Base-by-base conservation (phyloP, 768 basidiomycete genomes). In the Suillus ampliporus region DNA sequence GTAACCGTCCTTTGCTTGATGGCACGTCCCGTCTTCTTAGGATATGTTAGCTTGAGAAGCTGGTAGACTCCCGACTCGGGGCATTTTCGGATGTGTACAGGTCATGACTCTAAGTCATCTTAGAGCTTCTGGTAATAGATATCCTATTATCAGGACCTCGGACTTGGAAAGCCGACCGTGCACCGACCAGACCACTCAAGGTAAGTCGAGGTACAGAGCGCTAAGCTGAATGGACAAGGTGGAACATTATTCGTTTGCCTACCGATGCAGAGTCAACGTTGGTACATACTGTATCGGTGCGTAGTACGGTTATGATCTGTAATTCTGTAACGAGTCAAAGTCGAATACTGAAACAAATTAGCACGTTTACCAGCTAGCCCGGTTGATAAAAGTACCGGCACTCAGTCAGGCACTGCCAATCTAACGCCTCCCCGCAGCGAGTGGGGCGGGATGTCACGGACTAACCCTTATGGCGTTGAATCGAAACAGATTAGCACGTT, bases 1-100 rank as follows among this genome's bases (percentile, higher is more conserved):
- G 37, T 67, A 74, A 28, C 63, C 65, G 6, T 40, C 26, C 43
- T 74, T 63, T 8, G 68, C 69, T 3, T 76, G 34, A 74, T 76
- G 19, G 63, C 61, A 21, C 67, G 71, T 6, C 74, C 69, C 10
- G 74, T 64, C 54, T 76, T 75, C 64, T 63, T 62, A 19, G 73
- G 71, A 28, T 71, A 65, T 14, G n/a, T 51, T 10, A 72, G 66
- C 35, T 74, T 65, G 56, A 71, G 74, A 53, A 75, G 61, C 38
- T 56, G 73, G 37, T 66, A 72, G 17, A 64, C 47, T 65, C 65
- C 68, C 14, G 43, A 40, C n/a, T n/a, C n/a, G n/a, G 35, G 65
- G 56, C 70, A 73, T 74, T 21, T 35, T 61, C 7, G 35, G 44
- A 53, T 4, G 34, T 13, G n/a, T n/a, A n/a, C n/a, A n/a, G n/a